Evolutionary conservation across 176 grass and related monocot species (phyloP).

Genomic region (Puya raimondii): DNA sequence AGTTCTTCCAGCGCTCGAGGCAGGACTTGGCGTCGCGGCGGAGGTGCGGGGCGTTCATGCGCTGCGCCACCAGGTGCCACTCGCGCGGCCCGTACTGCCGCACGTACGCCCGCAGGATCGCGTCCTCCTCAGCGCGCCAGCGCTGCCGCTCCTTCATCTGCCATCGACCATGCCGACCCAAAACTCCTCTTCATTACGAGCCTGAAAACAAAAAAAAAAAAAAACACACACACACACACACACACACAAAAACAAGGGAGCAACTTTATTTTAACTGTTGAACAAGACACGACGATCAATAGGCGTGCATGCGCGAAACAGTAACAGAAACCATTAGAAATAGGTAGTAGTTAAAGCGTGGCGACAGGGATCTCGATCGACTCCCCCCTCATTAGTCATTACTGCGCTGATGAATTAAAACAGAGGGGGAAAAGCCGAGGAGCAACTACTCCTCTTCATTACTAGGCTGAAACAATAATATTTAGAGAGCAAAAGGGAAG

Average conservation of each 20-base stretch:
- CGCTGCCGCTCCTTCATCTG: slow-evolving; percentile 97
- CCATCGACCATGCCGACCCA: slow-evolving; percentile 48
- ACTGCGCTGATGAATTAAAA: no score
- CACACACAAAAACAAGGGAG: neutral
- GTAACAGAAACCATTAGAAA: no score
- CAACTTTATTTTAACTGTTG: neutral
- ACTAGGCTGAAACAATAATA: no score
- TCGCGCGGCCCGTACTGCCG: slow-evolving; percentile 78
- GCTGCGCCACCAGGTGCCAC: slow-evolving; percentile 88
- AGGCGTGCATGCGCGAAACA: neutral
- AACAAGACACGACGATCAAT: neutral
- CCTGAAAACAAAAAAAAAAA: neutral
- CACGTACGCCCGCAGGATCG: slow-evolving; percentile 76
- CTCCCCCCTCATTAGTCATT: no score
- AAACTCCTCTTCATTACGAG: slow-evolving; percentile 51
- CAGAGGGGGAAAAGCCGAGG: no score
- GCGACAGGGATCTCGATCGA: no score
- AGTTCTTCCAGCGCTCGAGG: slow-evolving; percentile 98
- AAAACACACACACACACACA: neutral
- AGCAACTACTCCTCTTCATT: no score
- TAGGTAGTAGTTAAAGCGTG: no score
- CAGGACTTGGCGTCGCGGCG: slow-evolving; percentile 94
- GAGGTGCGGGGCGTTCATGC: slow-evolving; percentile 59
- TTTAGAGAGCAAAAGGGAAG: no score
- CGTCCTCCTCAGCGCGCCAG: slow-evolving; percentile 95